Conservation (phyloP, 2,329 filamentous ascomycete genomes). For the Colletotrichum lindemuthianum region DNA sequence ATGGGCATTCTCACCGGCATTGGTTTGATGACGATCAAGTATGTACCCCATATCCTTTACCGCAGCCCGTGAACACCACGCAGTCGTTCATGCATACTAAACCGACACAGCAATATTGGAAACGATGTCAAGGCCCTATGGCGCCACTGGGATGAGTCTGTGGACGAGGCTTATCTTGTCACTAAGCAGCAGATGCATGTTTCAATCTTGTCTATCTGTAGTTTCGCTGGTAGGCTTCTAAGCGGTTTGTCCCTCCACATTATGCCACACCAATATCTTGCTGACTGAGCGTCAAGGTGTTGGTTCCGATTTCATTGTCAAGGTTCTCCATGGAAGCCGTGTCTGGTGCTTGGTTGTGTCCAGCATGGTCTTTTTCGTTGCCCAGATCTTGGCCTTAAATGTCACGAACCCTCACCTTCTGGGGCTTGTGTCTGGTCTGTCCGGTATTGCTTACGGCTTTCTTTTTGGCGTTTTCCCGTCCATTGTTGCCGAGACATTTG, state of each 20-base stretch:
- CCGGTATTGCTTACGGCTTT: slow-evolving; percentile 90
- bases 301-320: slow-evolving; percentile 90
- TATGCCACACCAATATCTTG: neutral
- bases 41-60: slow-evolving; percentile 49
- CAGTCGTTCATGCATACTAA: slow-evolving; percentile 38
- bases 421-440: slow-evolving; percentile 81
- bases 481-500: slow-evolving; percentile 89
- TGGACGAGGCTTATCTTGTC: slow-evolving; percentile 78
- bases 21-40: slow-evolving; percentile 99
- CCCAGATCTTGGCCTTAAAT: slow-evolving; percentile 79
- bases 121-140: slow-evolving; percentile 90
- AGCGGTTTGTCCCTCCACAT: slow-evolving; percentile 67
- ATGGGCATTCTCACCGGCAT: slow-evolving; percentile 93
- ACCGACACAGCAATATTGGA: slow-evolving; percentile 82
- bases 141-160: slow-evolving; percentile 82
- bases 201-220: slow-evolving; percentile 89
- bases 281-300: slow-evolving; percentile 65
- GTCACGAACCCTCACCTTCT: slow-evolving; percentile 82
- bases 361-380: slow-evolving; percentile 79
- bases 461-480: slow-evolving; percentile 95
- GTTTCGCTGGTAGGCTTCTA: slow-evolving; percentile 82
- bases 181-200: slow-evolving; percentile 90
- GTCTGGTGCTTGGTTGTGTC: slow-evolving; percentile 91
- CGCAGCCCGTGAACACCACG: neutral
- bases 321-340: slow-evolving; percentile 80